phyloP scores from a whole-genome alignment of 2,329 filamentous ascomycete genomes.

The Thielaviopsis punctulata region DNA sequence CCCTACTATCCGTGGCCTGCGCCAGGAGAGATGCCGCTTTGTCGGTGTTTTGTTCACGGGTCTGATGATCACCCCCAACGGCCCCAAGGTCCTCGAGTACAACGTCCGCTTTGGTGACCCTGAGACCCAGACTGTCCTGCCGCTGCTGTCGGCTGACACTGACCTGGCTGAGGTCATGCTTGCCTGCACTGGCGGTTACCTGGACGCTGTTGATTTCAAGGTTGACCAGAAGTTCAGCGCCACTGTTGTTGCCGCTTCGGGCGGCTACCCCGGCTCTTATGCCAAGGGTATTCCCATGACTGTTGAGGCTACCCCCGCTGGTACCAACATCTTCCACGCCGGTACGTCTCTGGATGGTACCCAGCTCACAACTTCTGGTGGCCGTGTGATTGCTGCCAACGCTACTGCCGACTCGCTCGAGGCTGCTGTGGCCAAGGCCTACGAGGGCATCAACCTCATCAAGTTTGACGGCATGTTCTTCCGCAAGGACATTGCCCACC shows the following conservation, averaged over 20 bases:
- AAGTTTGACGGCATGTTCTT: constrained; percentile 81
- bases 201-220: constrained; percentile 52
- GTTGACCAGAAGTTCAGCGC: constrained; percentile 58
- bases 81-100: constrained; percentile 77
- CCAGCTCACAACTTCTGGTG: constrained; percentile 61
- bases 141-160: constrained; percentile 57
- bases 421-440: constrained; percentile 74
- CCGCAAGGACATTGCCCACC: constrained; percentile 80
- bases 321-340: constrained; percentile 75
- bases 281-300: constrained; percentile 53
- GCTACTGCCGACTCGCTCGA: constrained; percentile 56
- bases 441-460: constrained; percentile 56
- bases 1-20: constrained; percentile 80
- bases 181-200: constrained; percentile 59
- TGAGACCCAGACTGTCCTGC: constrained; percentile 74
- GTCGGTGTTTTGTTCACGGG: constrained; percentile 70
- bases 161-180: constrained; percentile 82
- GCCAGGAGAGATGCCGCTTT: constrained; percentile 57
- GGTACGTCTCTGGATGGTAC: constrained; percentile 53
- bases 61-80: constrained; percentile 74
- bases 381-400: constrained; percentile 85
- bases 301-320: constrained; percentile 27
- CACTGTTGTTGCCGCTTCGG: constrained; percentile 85
- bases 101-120: constrained; percentile 88
- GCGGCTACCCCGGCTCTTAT: constrained; percentile 78